Evolutionary conservation across 1,284 basidiomycete genomes (phyloP), one percentile per base, ranked within the genome.

Genomic region (Puccinia horiana): DNA sequence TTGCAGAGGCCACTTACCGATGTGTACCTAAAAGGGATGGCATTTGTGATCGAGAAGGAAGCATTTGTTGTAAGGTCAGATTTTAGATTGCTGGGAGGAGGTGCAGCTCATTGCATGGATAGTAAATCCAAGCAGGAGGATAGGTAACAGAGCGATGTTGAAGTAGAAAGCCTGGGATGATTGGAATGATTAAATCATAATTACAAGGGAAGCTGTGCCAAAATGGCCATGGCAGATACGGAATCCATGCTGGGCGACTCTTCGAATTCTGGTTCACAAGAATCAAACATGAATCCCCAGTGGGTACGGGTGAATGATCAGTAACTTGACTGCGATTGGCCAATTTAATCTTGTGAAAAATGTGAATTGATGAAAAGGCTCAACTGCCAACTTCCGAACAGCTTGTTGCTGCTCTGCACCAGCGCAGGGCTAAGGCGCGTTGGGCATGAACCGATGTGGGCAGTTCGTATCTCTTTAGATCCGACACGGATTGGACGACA

Each of bases 171-270:
- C 23, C 3, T 44, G 26, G 12, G 23, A 2, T 9, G 11, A 49
- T 29, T 16, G 6, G 37, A 37, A 18, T 49, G 32, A n/a, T 6
- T 23, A 72, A 72, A 12, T 9, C 9, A 63, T 61, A 61, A 65
- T 65, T 47, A 80, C 69, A 80, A 35, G 40, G 78, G 78, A 42
- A 80, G 67, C 29, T 80, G 67, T 2, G 78, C 47, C 65, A 80
- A 44, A 11, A 80, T 80, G n/a, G 78, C 65, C 78, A 80, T 80
- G 8, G 78, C 78, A 42, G 37, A 37, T 14, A 80, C 49, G 18
- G 78, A 69, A 20, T 80, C 52, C 0, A 80, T 29, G 29, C 63
- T 80, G 12, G 78, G 78, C 6, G 32, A 35, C 12, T 29, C 16
- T 32, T 54, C 52, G 32, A 56, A 80, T 5, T 52, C 78, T 80